Conservation (phyloP, 1,139 yeast species). For the Yamadazyma spencermartinsiae region DNA sequence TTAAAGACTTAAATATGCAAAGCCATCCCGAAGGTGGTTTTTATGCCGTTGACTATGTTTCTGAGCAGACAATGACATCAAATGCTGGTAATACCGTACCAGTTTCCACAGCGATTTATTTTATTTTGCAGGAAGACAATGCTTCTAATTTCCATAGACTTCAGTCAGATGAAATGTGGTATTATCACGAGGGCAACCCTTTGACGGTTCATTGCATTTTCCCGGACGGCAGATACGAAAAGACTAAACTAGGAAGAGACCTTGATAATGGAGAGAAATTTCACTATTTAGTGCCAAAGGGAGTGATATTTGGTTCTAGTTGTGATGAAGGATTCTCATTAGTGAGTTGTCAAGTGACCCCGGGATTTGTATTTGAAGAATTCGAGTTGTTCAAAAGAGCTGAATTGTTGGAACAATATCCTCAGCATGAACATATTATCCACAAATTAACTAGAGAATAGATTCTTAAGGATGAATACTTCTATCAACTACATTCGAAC, state of each 20-base stretch:
- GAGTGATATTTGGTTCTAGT: constrained; percentile 20
- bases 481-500: neutral
- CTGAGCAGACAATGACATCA: constrained; percentile 15
- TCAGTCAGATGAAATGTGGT: constrained; percentile 22
- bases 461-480: no score
- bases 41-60: constrained; percentile 15
- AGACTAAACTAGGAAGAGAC: constrained; percentile 16
- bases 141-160: constrained; percentile 22
- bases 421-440: constrained; percentile 19
- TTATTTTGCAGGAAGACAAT: constrained; percentile 18
- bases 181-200: constrained; percentile 20
- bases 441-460: constrained; percentile 15
- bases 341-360: constrained; percentile 22
- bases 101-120: constrained; percentile 20
- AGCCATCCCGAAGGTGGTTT: constrained; percentile 23
- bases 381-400: constrained; percentile 17
- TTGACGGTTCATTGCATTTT: constrained; percentile 21
- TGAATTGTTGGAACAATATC: constrained; percentile 16
- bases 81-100: constrained; percentile 20
- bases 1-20: constrained; percentile 14
- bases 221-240: constrained; percentile 17
- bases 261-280: constrained; percentile 16
- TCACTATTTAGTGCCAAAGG: constrained; percentile 20
- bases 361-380: constrained; percentile 21
- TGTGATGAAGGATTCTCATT: constrained; percentile 18